Evolutionary conservation across 1,284 basidiomycete species (phyloP), one percentile per base, ranked within the genome.

Genomic region (Chalciporus sp.): DNA sequence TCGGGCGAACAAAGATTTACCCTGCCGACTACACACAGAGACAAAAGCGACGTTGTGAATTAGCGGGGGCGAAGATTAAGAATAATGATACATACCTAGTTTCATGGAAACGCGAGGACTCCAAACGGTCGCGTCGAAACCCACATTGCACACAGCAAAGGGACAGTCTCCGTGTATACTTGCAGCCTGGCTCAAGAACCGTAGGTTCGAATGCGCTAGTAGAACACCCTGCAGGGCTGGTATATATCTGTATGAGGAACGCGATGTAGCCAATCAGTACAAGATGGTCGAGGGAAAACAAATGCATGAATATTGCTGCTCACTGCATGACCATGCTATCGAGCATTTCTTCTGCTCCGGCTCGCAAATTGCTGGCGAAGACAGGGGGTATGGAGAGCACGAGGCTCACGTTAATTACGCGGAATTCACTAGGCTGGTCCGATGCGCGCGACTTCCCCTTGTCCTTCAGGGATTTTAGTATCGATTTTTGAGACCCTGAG

Each of bases 291-390:
- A 56, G 26, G 42, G 33, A 35, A 39, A 3, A 23, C 8, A 10
- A 42, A 55, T 33, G 47, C 51, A 55, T 46, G 49, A n/a, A 42
- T 51, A 48, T 29, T 43, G 40, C 49, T 11, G 73, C 85, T 68
- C 66, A 94, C 94, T 92, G 84, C 94, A 97, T 96, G 23, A 96
- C 76, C 88, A 95, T 90, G 10, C 89, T 91, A 70, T 97, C 93
- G 27, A 98, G 75, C 80, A 94, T 86, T 72, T 98, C 94, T 63
- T 88, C 82, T 12, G 86, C 91, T 10, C 95, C 95, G 42, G 73
- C 76, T 27, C 80, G 75, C 43, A 86, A 83, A 72, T 89, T 83
- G 47, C 74, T 81, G 9, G 90, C 81, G 71, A 92, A 96, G 51
- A 89, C 79, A 1, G 94, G 94, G 20, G 94, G 83, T 19, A 97